These are phyloP conservation scores for Phaseolus coccineus DNA, from an alignment of 331 rosid species.

Conservation along the genomic window DNA sequence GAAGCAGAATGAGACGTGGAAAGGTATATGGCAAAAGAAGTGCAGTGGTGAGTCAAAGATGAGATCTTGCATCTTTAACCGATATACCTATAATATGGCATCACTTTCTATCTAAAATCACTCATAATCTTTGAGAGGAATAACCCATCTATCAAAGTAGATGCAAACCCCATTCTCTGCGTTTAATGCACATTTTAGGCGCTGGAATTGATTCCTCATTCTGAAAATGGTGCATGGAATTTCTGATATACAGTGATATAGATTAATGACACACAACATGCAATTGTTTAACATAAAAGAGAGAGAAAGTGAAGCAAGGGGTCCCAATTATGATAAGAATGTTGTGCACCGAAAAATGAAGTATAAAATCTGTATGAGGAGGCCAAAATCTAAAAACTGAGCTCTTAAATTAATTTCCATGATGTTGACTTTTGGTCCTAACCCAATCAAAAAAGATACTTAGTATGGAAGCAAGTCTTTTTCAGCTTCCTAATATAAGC, in stretches of 20 bases:
- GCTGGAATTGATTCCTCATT: conserved; percentile 21
- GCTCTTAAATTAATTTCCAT: not conserved
- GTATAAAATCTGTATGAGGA: not conserved
- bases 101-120: conserved; percentile 39
- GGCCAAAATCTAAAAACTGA: not conserved
- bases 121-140: conserved; percentile 27
- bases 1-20: not conserved
- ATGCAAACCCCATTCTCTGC: conserved; percentile 16
- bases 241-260: not conserved
- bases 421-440: not conserved
- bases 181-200: not conserved
- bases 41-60: conserved; percentile 8
- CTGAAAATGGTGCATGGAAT: not conserved
- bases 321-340: not conserved
- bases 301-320: no score
- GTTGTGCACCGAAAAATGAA: conserved; percentile 7
- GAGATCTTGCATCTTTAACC: conserved; percentile 35
- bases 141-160: conserved; percentile 11
- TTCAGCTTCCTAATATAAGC: not conserved
- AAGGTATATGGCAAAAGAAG: conserved; percentile 5
- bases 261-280: not conserved
- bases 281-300: not conserved
- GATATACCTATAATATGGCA: conserved; percentile 28
- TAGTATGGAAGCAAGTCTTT: not conserved
- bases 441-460: conserved; percentile 3